phyloP scores from a whole-genome alignment of 83 land plant species.

The Picea abies region DNA sequence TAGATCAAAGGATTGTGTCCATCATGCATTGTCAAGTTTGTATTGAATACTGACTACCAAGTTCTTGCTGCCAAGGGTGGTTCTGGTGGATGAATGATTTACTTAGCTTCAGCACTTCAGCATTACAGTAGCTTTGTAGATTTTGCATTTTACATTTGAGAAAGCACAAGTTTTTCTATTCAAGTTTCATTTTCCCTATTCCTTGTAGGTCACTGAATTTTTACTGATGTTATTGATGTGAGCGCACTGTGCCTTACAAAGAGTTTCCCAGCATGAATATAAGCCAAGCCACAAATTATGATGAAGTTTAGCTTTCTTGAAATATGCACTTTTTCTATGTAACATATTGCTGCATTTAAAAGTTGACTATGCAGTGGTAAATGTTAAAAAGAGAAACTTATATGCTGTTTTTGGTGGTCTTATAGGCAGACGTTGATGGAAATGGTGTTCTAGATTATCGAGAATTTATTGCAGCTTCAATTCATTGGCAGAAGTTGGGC shows the following conservation, averaged over 20 bases:
- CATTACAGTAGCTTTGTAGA: too few relatives aligned
- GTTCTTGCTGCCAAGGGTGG: too few relatives aligned
- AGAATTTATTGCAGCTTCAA: constrained; percentile 72
- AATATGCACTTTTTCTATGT: not conserved
- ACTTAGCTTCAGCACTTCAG: too few relatives aligned
- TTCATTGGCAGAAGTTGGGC: constrained; percentile 65
- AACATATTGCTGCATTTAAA: not conserved
- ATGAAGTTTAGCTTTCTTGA: not conserved
- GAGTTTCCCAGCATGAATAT: not conserved
- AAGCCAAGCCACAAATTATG: not conserved
- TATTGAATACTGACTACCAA: too few relatives aligned
- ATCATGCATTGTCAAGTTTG: too few relatives aligned
- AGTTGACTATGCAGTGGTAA: not conserved
- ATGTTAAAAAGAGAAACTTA: not conserved
- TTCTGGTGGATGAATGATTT: too few relatives aligned
- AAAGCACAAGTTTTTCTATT: too few relatives aligned
- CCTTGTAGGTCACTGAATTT: too few relatives aligned
- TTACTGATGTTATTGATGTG: too few relatives aligned
- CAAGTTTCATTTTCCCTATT: too few relatives aligned
- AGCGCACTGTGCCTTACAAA: not conserved
- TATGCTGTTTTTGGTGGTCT: not conserved
- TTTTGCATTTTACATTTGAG: too few relatives aligned
- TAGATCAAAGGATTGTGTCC: too few relatives aligned
- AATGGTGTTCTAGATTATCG: constrained; percentile 66
- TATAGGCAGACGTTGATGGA: constrained; percentile 64